These are phyloP conservation scores for Candida sonorensis DNA, from an alignment of 805 yeast genomes.

Conservation along the genomic window DNA sequence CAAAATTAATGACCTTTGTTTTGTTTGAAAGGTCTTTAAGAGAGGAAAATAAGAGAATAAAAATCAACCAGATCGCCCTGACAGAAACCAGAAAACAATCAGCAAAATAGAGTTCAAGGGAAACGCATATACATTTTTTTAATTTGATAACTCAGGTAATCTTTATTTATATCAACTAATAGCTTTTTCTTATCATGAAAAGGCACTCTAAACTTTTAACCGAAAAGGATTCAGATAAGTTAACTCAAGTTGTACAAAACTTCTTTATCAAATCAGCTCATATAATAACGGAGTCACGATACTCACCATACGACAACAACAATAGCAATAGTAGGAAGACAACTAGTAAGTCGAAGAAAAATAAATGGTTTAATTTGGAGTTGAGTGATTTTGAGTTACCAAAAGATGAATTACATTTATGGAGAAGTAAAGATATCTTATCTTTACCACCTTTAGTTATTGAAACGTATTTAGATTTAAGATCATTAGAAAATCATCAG, in stretches of 20 bases:
- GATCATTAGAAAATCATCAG: constrained; percentile 18
- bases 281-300: constrained; percentile 31
- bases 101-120: too few species aligned
- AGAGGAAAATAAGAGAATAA: too few species aligned
- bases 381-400: constrained; percentile 29
- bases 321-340: background rate
- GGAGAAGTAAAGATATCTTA: constrained; percentile 44
- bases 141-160: constrained; percentile 1
- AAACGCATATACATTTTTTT: too few species aligned
- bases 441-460: constrained; percentile 75
- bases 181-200: too few species aligned
- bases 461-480: constrained; percentile 51
- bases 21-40: too few species aligned
- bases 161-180: too few species aligned
- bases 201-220: constrained; percentile 18
- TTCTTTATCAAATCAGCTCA: constrained; percentile 61
- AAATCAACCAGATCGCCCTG: too few species aligned
- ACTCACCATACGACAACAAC: constrained; percentile 9
- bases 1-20: too few species aligned
- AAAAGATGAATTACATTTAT: constrained; percentile 53
- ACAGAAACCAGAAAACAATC: too few species aligned
- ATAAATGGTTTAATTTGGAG: constrained; percentile 61
- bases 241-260: constrained; percentile 35
- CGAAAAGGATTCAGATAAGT: constrained; percentile 25
- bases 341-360: too few species aligned